Evolutionary conservation across 208 protist species (phyloP).

Genomic region (Leptomonas seymouri): DNA sequence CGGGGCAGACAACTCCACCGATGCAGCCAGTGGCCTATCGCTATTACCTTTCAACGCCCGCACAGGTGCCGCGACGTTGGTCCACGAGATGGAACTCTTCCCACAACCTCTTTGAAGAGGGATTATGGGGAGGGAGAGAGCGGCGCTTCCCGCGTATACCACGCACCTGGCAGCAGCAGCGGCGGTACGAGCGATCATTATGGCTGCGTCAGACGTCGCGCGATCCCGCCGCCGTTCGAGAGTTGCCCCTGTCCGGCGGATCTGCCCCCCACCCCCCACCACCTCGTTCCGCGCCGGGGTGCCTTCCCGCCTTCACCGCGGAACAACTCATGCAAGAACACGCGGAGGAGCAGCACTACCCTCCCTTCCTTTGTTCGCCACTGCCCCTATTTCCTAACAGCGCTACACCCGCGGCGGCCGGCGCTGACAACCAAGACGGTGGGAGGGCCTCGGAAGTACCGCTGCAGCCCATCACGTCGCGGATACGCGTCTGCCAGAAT

Average conservation of each 20-base stretch:
- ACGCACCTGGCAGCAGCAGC: slow-evolving; percentile 35
- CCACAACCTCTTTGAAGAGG: background rate
- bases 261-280: background rate
- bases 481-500: slow-evolving; percentile 1
- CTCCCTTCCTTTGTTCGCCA: slow-evolving; percentile 9
- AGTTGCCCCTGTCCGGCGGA: background rate
- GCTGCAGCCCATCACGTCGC: slow-evolving; percentile 5
- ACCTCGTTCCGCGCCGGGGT: background rate
- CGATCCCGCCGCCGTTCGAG: background rate
- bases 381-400: background rate
- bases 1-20: background rate
- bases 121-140: background rate
- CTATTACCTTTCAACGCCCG: slow-evolving; percentile 19
- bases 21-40: background rate
- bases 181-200: slow-evolving; percentile 1
- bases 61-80: slow-evolving; percentile 25
- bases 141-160: background rate
- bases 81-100: background rate
- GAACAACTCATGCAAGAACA: background rate
- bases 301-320: background rate
- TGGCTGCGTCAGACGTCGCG: background rate
- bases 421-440: background rate
- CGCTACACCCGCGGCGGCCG: background rate
- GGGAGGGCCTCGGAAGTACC: background rate
- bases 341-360: background rate